Base-by-base conservation (phyloP, 495 filamentous ascomycete species). In the Massariosphaeria phaeospora region DNA sequence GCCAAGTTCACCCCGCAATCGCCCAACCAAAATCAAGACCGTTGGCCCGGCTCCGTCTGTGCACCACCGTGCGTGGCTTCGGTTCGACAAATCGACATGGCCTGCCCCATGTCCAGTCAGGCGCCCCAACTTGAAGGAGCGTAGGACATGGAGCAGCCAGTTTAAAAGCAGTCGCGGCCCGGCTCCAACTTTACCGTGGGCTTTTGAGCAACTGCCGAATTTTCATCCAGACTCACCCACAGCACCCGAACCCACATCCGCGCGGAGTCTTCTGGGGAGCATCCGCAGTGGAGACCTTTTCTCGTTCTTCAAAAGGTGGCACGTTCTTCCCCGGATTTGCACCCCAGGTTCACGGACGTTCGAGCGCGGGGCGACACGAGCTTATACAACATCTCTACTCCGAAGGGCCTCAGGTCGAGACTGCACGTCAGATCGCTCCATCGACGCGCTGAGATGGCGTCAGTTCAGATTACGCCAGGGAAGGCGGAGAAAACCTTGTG, bases 121-220 rank as follows among this genome's bases (percentile, higher is more conserved):
- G n/a, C n/a, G n/a, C n/a, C n/a, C n/a, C n/a, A n/a, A n/a, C n/a
- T n/a, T n/a, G n/a, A n/a, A n/a, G n/a, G n/a, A n/a, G n/a, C n/a
- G n/a, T n/a, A n/a, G n/a, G 30, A 0, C 27, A 30, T 30, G 9
- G 12, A 25, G 45, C 26, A 17, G 21, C 18, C 3, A 35, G 39
- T 36, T 50, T 57, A 50, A 57, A 51, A 51, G 39, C 45, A 38
- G 46, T 18, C 7, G 38, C n/a, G 35, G 30, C 36, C 52, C 52
- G 39, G 38, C 4, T 49, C 18, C 9, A 34, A 26, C 24, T 15
- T 13, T 8, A 13, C 10, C 21, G 34, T n/a, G 17, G 43, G 26
- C n/a, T 35, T 17, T 36, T 45, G 42, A 40, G 38, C 38, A 57
- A 57, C 46, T 57, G 40, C 54, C 54, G 54, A 35, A 39, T 45